Conservation (phyloP, 306 rosid species). For the Sphenostylis stenocarpa region DNA sequence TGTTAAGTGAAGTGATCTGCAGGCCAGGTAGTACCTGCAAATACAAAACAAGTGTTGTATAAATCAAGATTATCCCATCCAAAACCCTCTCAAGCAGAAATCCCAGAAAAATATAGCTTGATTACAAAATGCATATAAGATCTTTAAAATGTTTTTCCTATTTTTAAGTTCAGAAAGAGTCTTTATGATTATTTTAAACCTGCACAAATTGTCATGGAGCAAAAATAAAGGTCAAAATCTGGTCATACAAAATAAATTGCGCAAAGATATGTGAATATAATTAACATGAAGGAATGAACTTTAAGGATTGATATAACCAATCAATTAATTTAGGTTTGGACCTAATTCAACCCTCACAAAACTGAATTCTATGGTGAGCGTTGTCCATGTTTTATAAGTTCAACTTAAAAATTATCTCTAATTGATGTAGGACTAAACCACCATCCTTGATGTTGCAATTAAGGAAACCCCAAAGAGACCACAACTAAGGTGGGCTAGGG, state of each 20-base stretch:
- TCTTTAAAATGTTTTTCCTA: constrained; percentile 20
- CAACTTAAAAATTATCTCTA: background rate
- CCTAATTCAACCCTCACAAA: background rate
- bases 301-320: constrained; percentile 15
- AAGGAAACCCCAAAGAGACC: background rate
- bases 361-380: background rate
- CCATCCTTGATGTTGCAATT: background rate
- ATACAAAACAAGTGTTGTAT: constrained; percentile 14
- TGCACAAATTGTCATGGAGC: background rate
- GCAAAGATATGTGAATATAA: background rate
- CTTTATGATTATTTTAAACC: background rate
- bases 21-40: constrained; percentile 70
- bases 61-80: background rate
- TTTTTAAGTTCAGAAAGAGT: background rate
- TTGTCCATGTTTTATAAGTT: background rate
- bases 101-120: constrained; percentile 14
- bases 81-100: constrained; percentile 30
- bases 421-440: background rate
- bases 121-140: constrained; percentile 2
- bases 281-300: constrained; percentile 4
- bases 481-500: background rate
- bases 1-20: constrained; percentile 53
- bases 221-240: background rate
- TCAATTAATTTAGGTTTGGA: background rate
- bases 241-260: background rate